Percentiles rank a stretch among this genome's conserved stretches.
These are phyloP conservation scores for Oxyria digyna DNA, from an alignment of 148 eudicot genomes.

Conservation along the genomic window DNA sequence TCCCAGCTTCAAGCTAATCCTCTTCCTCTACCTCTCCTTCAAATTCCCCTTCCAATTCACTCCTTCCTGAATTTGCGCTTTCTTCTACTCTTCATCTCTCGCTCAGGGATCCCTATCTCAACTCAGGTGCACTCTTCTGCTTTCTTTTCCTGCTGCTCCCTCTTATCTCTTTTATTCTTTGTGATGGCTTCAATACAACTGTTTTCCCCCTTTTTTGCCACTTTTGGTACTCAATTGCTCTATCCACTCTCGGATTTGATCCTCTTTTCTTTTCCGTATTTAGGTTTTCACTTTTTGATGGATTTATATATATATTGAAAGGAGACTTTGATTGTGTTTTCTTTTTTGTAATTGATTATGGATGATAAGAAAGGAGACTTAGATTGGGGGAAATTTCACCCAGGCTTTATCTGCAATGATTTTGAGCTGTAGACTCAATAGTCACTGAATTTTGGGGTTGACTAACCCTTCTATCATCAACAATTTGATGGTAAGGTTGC, in stretches of 20 bases:
- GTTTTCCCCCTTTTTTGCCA: not conserved
- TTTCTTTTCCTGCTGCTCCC: not conserved
- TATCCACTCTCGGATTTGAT: not conserved
- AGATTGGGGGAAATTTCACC: not conserved
- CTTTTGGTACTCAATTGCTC: not conserved
- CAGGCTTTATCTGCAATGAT: not conserved
- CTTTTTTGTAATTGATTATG: not conserved
- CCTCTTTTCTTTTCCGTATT: not conserved
- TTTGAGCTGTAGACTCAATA: not conserved
- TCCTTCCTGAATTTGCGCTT: not conserved
- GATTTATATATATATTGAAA: not conserved
- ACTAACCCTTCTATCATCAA: too few species aligned
- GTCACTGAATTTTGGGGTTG: not conserved
- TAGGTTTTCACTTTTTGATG: not conserved
- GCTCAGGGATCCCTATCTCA: not conserved
- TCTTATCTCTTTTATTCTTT: not conserved
- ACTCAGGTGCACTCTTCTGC: not conserved
- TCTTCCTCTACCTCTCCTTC: not conserved
- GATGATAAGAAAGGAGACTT: not conserved
- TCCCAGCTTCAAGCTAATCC: not conserved
- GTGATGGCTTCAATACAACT: not conserved
- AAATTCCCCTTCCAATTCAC: not conserved
- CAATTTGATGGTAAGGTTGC: too few species aligned
- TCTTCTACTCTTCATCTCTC: not conserved
- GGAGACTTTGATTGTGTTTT: not conserved